These are phyloP conservation scores for Boletus rubescentipes DNA, from an alignment of 768 basidiomycete species.

Conservation along the genomic window DNA sequence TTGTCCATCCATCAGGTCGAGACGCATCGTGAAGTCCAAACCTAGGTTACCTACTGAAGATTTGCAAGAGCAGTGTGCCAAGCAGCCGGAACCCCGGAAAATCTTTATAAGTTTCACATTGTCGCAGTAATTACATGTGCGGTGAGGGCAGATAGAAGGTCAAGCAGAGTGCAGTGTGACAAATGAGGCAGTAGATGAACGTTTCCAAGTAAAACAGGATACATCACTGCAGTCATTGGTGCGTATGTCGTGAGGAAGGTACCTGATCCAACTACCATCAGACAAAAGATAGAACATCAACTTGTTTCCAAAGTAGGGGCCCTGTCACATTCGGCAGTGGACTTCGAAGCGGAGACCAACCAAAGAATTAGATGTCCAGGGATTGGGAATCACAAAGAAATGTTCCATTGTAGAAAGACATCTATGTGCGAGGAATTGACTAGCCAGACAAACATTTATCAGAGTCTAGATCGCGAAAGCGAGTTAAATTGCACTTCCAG, in stretches of 20 bases:
- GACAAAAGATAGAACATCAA: neutral
- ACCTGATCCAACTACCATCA: too few relatives aligned
- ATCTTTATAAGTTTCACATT: too few relatives aligned
- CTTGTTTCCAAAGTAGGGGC: neutral
- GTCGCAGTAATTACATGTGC: too few relatives aligned
- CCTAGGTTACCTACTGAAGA: neutral
- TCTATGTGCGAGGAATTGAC: neutral
- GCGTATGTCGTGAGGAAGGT: neutral
- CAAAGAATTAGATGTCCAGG: neutral
- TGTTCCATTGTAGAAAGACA: neutral
- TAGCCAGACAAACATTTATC: neutral
- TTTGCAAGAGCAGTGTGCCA: too few relatives aligned
- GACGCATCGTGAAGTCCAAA: neutral
- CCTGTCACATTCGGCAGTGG: neutral
- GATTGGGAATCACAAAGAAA: neutral
- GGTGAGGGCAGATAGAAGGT: too few relatives aligned
- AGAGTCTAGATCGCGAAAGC: neutral
- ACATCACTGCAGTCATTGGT: neutral
- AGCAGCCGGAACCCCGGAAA: too few relatives aligned
- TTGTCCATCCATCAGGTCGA: neutral
- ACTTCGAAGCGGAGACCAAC: neutral
- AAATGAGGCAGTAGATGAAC: neutral
- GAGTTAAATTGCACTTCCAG: neutral
- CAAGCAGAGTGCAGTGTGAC: too few relatives aligned
- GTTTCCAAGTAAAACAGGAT: neutral